Conservation (phyloP, 306 rosid genomes). For the Bauhinia variegata region DNA sequence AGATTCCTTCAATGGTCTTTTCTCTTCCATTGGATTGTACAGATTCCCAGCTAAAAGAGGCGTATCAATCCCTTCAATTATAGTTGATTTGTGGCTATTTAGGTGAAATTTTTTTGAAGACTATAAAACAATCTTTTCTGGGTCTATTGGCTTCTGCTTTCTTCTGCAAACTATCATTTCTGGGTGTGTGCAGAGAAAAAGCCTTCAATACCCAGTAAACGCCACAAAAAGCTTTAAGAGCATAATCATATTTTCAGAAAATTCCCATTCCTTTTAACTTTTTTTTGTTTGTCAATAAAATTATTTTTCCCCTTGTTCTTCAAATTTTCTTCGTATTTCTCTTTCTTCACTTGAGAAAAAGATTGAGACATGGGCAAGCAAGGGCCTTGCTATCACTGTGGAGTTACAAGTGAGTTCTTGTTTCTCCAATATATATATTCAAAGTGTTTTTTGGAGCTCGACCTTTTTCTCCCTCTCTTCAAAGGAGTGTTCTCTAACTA, state of each 20-base stretch:
- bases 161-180: constrained; percentile 56
- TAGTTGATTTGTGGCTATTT: constrained; percentile 50
- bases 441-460: constrained; percentile 29
- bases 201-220: constrained; percentile 48
- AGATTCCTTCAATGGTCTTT: constrained; percentile 78
- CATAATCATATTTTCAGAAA: constrained; percentile 44
- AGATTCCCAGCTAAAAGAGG: constrained; percentile 50
- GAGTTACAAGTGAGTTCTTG: constrained; percentile 99
- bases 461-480: constrained; percentile 25
- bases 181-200: constrained; percentile 62
- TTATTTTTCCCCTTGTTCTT: constrained; percentile 32
- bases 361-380: constrained; percentile 88
- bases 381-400: constrained; percentile 99
- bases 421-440: constrained; percentile 55
- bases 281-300: constrained; percentile 23
- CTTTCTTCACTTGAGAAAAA: constrained; percentile 53
- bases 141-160: constrained; percentile 68
- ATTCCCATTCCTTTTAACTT: constrained; percentile 11
- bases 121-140: constrained; percentile 61
- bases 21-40: constrained; percentile 79
- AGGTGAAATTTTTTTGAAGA: constrained; percentile 44
- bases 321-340: constrained; percentile 47
- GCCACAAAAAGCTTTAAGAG: constrained; percentile 46
- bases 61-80: constrained; percentile 62
- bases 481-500: constrained; percentile 35